Evolutionary conservation across 805 yeast genomes (phyloP).

Genomic region (Lachancea dasiensis): DNA sequence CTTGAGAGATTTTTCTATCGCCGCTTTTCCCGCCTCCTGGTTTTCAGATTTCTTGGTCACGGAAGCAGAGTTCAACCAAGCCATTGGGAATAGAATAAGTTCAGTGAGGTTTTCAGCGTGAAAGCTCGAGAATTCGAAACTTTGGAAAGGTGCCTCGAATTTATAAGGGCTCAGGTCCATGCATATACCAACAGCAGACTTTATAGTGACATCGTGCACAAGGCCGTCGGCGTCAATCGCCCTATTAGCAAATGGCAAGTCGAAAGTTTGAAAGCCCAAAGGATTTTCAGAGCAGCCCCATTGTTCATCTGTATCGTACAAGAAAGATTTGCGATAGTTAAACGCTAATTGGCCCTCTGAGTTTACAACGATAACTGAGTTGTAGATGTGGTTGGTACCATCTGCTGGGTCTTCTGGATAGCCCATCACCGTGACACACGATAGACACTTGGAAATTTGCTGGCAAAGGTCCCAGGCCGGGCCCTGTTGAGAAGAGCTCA

Average conservation of each 20-base stretch:
- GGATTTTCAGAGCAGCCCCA: conserved; percentile 80
- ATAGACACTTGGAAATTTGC: conserved; percentile 41
- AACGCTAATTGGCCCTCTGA: conserved; percentile 52
- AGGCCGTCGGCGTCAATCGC: conserved; percentile 11
- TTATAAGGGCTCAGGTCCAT: conserved; percentile 91
- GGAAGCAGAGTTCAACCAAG: conserved; percentile 65
- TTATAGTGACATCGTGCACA: conserved; percentile 28
- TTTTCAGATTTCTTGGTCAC: conserved; percentile 21
- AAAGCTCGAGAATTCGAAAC: conserved; percentile 61
- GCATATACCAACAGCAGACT: conserved; percentile 73
- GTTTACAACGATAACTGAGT: conserved; percentile 62
- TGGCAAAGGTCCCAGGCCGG: conserved; percentile 52
- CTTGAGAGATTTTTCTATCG: conserved; percentile 13
- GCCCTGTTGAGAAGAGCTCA: conserved; percentile 38
- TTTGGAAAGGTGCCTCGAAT: conserved; percentile 71
- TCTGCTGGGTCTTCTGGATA: conserved; percentile 55
- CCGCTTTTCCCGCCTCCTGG: conserved; percentile 7
- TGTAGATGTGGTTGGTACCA: conserved; percentile 40
- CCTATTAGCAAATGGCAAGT: conserved; percentile 32
- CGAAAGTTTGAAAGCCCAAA: conserved; percentile 48
- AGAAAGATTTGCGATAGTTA: conserved; percentile 69
- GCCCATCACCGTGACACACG: conserved; percentile 71
- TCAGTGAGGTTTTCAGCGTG: conserved; percentile 44
- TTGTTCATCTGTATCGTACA: conserved; percentile 69
- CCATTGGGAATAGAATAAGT: conserved; percentile 73